Evolutionary conservation across 208 protist species (phyloP).

Genomic region (Naegleria fowleri): DNA sequence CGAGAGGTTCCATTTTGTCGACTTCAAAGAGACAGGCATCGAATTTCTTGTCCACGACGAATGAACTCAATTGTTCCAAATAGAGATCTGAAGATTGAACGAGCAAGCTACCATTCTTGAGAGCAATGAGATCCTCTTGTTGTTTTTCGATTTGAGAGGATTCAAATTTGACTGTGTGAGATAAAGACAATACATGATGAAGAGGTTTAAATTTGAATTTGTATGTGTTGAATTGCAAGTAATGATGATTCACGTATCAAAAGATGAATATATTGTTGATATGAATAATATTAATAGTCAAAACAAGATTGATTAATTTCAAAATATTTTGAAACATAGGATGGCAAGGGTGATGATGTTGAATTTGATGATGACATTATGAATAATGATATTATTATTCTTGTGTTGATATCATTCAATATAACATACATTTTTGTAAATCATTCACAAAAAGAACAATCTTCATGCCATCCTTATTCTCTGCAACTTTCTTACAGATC

Average conservation of each 20-base stretch:
- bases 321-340: no score
- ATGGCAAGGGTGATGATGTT: no score
- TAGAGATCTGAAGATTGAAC: neutral
- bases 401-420: neutral
- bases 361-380: no score
- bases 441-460: neutral
- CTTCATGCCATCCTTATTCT: neutral
- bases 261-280: no score
- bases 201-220: no score
- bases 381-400: neutral
- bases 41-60: neutral
- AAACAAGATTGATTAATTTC: no score
- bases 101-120: neutral
- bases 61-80: neutral
- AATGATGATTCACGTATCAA: no score
- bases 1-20: neutral
- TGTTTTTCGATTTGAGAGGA: neutral
- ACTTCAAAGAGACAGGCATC: neutral
- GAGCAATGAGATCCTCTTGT: neutral
- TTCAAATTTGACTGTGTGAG: neutral
- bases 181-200: no score
- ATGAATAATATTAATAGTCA: no score
- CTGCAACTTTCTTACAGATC: neutral
- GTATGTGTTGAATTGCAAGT: no score
- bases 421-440: neutral